Conservation (phyloP, 371 early-diverging fungal species). For the Apophysomyces ossiformis region DNA sequence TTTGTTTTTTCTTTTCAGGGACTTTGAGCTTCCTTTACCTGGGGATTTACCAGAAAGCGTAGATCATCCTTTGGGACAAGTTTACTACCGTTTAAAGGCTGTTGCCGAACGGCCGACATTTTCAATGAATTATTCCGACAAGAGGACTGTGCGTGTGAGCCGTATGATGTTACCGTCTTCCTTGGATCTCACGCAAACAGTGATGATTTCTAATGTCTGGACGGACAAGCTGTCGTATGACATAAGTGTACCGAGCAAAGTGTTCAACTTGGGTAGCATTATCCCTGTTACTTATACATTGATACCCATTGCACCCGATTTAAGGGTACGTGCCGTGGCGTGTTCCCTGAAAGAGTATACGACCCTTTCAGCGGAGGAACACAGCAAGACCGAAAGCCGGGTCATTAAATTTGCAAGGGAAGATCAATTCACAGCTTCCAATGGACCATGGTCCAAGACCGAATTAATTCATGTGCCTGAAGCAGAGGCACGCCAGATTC, state of each 20-base stretch:
- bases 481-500: conserved; percentile 26
- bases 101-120: conserved; percentile 53
- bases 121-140: conserved; percentile 40
- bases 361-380: conserved; percentile 33
- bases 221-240: conserved; percentile 49
- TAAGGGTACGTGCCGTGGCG: conserved; percentile 35
- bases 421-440: conserved; percentile 26
- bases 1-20: conserved; percentile 25
- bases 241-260: conserved; percentile 48
- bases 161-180: conserved; percentile 41
- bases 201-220: conserved; percentile 50
- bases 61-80: conserved; percentile 42
- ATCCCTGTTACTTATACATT: conserved; percentile 52
- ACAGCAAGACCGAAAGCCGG: conserved; percentile 39
- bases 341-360: conserved; percentile 48
- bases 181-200: conserved; percentile 43
- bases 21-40: conserved; percentile 57
- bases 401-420: conserved; percentile 37
- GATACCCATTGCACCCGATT: conserved; percentile 37
- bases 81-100: conserved; percentile 46
- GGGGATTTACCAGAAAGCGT: conserved; percentile 55
- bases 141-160: conserved; percentile 30
- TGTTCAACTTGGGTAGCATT: conserved; percentile 32
- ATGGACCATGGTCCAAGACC: conserved; percentile 20
- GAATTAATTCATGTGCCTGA: conserved; percentile 35